Conservation (phyloP, 1,284 basidiomycete genomes). For the Apiotrichum domesticum region DNA sequence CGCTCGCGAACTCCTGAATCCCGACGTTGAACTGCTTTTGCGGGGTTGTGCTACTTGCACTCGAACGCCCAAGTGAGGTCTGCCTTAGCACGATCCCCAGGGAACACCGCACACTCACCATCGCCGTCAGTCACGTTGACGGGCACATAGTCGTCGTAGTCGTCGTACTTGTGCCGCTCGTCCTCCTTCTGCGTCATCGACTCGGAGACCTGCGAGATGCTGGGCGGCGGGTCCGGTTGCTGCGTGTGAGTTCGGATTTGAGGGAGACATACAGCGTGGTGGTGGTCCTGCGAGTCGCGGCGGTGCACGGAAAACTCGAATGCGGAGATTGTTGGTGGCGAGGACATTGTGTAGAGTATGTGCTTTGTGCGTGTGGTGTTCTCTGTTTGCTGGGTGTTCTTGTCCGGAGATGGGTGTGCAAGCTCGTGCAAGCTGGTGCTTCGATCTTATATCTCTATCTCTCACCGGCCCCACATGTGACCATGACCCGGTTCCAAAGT, state of each 20-base stretch:
- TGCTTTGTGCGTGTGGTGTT: too few species aligned
- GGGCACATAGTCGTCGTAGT: constrained; percentile 1
- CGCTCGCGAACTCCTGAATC: too few species aligned
- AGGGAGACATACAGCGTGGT: not conserved
- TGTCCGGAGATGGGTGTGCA: too few species aligned
- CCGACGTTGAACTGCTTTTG: too few species aligned
- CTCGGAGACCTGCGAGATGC: not conserved
- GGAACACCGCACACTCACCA: not conserved
- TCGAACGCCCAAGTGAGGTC: constrained; percentile 3
- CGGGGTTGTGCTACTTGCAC: not conserved
- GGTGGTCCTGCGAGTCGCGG: not conserved
- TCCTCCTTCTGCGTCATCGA: not conserved
- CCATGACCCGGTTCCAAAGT: too few species aligned
- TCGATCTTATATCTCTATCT: too few species aligned
- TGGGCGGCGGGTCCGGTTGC: not conserved
- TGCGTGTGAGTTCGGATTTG: too few species aligned
- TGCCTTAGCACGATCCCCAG: not conserved
- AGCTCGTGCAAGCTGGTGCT: too few species aligned
- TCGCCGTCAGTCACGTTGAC: constrained; percentile 2
- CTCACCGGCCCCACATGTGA: too few species aligned
- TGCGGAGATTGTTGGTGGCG: not conserved
- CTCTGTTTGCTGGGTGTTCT: too few species aligned
- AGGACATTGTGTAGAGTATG: not conserved
- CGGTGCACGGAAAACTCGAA: not conserved
- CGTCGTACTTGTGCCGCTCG: constrained; percentile 1